Evolutionary conservation across 2,329 filamentous ascomycete species (phyloP).

Genomic region (Helicocarpus griseus): DNA sequence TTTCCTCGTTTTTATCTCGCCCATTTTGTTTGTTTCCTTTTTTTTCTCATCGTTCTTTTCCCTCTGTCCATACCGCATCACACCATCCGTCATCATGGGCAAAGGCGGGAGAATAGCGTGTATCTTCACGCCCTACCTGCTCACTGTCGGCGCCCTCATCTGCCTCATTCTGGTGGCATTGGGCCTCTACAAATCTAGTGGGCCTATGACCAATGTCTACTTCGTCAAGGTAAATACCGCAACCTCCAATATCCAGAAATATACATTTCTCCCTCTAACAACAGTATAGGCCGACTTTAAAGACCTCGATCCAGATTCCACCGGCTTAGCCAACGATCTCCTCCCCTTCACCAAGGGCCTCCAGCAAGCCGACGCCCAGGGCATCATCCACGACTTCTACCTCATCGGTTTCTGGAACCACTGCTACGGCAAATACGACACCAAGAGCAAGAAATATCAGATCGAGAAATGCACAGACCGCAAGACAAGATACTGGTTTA

Average conservation of each 20-base stretch:
- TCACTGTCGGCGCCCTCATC: constrained; percentile 69
- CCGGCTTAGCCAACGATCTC: constrained; percentile 30
- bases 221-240: constrained; percentile 40
- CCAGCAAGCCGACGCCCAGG: constrained; percentile 24
- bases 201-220: constrained; percentile 42
- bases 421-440: constrained; percentile 55
- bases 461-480: constrained; percentile 58
- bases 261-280: constrained; percentile 10
- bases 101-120: constrained; percentile 72
- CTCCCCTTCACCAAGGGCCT: constrained; percentile 23
- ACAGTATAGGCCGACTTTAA: constrained; percentile 54
- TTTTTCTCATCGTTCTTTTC: too few relatives aligned
- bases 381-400: constrained; percentile 66
- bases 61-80: too few relatives aligned
- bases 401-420: constrained; percentile 78
- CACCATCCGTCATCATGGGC: constrained; percentile 43
- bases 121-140: constrained; percentile 74
- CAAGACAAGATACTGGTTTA: constrained; percentile 66
- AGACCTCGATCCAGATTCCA: constrained; percentile 46
- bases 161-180: constrained; percentile 52
- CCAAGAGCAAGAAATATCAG: constrained; percentile 42
- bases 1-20: too few relatives aligned
- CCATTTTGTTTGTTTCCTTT: too few relatives aligned
- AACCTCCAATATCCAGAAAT: constrained; percentile 2
- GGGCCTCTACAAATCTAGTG: constrained; percentile 43